Conservation (phyloP, 2,329 filamentous ascomycete species). For the Furcasterigmium sp. region DNA sequence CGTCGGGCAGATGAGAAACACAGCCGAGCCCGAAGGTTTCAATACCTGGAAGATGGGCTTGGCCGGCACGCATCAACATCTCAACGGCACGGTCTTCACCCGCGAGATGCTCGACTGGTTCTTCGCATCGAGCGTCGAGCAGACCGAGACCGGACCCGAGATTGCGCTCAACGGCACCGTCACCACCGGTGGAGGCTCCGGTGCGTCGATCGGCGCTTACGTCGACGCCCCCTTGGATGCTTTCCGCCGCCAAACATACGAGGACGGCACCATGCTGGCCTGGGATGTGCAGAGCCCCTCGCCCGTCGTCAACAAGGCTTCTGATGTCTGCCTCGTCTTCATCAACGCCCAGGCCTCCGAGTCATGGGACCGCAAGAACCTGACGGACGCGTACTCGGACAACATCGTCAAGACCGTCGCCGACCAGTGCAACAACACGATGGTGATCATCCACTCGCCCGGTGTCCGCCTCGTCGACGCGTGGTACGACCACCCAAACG, state of each 20-base stretch:
- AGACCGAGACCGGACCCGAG: background rate
- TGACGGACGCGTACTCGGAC: slow-evolving; percentile 64
- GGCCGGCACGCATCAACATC: slow-evolving; percentile 32
- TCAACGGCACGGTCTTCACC: background rate
- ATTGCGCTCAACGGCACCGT: slow-evolving; percentile 72
- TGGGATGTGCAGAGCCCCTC: slow-evolving; percentile 49
- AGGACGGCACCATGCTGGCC: slow-evolving; percentile 51
- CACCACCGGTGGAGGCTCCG: slow-evolving; percentile 76
- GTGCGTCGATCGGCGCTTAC: slow-evolving; percentile 69
- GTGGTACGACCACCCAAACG: slow-evolving; percentile 70
- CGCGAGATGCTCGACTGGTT: background rate
- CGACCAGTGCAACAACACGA: slow-evolving; percentile 75
- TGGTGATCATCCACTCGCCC: slow-evolving; percentile 84
- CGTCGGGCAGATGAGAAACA: slow-evolving; percentile 58
- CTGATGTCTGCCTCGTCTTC: slow-evolving; percentile 64
- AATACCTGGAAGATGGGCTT: slow-evolving; percentile 36
- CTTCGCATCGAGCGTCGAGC: too few relatives aligned
- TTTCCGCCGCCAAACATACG: slow-evolving; percentile 56
- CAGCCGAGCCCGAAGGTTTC: slow-evolving; percentile 49
- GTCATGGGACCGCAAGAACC: slow-evolving; percentile 56
- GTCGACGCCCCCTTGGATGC: slow-evolving; percentile 69
- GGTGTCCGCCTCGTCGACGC: slow-evolving; percentile 74
- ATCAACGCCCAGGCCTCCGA: slow-evolving; percentile 68
- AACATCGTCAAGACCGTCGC: slow-evolving; percentile 59
- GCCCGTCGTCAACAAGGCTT: slow-evolving; percentile 41